These are phyloP conservation scores for Trypanosoma platydactyli DNA, from an alignment of 208 protist species.

Conservation along the genomic window DNA sequence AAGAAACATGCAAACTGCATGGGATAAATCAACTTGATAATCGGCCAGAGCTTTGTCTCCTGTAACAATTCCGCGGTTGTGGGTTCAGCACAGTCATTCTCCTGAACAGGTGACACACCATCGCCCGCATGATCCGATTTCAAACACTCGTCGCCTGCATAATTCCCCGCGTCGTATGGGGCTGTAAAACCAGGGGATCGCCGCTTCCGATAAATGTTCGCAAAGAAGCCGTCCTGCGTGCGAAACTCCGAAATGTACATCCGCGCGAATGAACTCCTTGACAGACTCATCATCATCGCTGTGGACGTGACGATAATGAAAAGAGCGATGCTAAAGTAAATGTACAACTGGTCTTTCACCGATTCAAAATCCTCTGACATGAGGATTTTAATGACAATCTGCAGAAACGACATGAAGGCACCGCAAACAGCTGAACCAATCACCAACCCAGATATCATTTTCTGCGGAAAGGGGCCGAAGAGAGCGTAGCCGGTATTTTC, in stretches of 20 bases:
- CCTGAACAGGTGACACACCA: neutral
- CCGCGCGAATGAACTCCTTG: conserved; percentile 62
- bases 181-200: neutral
- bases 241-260: conserved; percentile 77
- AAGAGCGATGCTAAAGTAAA: conserved; percentile 78
- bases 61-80: conserved; percentile 69
- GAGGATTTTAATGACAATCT: conserved; percentile 69
- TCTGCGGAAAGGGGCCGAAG: conserved; percentile 65
- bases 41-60: conserved; percentile 50
- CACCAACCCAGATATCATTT: conserved; percentile 68
- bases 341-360: conserved; percentile 49
- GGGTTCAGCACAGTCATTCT: conserved; percentile 3
- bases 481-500: conserved; percentile 91
- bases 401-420: conserved; percentile 60
- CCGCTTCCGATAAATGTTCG: conserved; percentile 16
- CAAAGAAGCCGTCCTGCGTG: conserved; percentile 23
- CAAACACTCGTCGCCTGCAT: neutral
- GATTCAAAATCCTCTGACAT: conserved; percentile 57
- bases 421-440: conserved; percentile 66
- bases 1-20: conserved; percentile 78
- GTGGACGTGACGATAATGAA: conserved; percentile 56
- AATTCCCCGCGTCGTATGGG: neutral
- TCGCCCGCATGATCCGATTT: no score
- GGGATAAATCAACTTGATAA: conserved; percentile 70
- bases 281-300: conserved; percentile 44